Base-by-base conservation (phyloP, 768 basidiomycete species). In the Lactarius sanguifluus region DNA sequence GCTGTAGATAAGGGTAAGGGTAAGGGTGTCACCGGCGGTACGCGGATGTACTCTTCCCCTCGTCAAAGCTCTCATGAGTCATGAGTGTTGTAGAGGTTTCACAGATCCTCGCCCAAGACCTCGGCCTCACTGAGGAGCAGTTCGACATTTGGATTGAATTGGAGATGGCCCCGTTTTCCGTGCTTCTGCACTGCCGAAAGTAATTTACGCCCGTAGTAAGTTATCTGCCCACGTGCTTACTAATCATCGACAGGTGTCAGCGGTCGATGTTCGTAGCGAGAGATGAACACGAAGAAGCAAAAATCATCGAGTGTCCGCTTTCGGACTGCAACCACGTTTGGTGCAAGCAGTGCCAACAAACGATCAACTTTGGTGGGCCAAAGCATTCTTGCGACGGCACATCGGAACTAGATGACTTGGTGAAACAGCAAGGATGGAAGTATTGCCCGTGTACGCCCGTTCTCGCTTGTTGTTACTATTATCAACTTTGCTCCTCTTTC, bases 101-200 rank as follows among this genome's bases (percentile, higher is more conserved):
- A 76, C 79, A 41, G 74, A 76, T 34, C 54, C 75, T 83, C n/a
- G 74, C 84, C 2, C 77, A 80, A 34, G 72, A 78, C 55, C 74
- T 85, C 15, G 83, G 85, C 9, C 73, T 88, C 28, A 75, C 77
- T 7, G 75, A 83, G 55, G 67, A 76, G 25, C 75, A 83, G 60
- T 81, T 75, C 62, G 74, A 71, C 45, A 72, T 78, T 16, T 81
- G 79, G 72, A 75, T 76, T 30, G 83, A 83, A 64, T 78, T 86
- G 71, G 79, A 86, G 65, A 73, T 85, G 57, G 73, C 77, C 1
- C 73, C 75, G 10, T 79, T 79, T 65, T 83, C 79, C 18, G 75
- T 79, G 57, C 74, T 80, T 57, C 70, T 82, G 36, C 77, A 81
- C 62, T 88, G 88, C 69, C 80, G 80, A 67, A 77, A 77, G 87